phyloP scores from a whole-genome alignment of 805 yeast genomes.

The Starmerella cellae region DNA sequence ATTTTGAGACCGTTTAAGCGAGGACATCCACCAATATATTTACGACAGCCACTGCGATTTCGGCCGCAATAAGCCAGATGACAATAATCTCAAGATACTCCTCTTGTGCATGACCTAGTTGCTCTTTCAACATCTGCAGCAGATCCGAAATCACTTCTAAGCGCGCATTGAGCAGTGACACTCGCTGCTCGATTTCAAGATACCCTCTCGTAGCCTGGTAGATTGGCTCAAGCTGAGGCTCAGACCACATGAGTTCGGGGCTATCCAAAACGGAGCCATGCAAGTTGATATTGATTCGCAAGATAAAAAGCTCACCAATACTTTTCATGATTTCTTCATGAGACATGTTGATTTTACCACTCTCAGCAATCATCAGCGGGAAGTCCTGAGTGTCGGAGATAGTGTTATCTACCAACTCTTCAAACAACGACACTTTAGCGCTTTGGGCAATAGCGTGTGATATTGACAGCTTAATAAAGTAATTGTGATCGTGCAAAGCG shows the following conservation, averaged over 20 bases:
- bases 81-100: slow-evolving; percentile 87
- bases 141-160: slow-evolving; percentile 87
- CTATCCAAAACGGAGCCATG: slow-evolving; percentile 66
- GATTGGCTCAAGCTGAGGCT: slow-evolving; percentile 93
- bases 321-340: slow-evolving; percentile 93
- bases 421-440: slow-evolving; percentile 87
- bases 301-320: slow-evolving; percentile 86
- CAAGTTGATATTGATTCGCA: slow-evolving; percentile 36
- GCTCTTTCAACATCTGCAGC: slow-evolving; percentile 92
- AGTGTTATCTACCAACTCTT: slow-evolving; percentile 90
- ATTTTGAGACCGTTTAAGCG: slow-evolving; percentile 9
- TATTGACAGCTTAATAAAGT: slow-evolving; percentile 82
- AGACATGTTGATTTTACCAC: slow-evolving; percentile 90
- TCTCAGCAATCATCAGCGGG: slow-evolving; percentile 87
- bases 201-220: slow-evolving; percentile 96
- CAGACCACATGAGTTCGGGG: slow-evolving; percentile 98
- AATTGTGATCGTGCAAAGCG: slow-evolving; percentile 74
- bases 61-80: slow-evolving; percentile 79
- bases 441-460: slow-evolving; percentile 95
- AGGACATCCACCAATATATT: slow-evolving; percentile 41
- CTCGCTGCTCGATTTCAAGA: slow-evolving; percentile 88
- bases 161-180: slow-evolving; percentile 76
- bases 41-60: slow-evolving; percentile 74
- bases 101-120: slow-evolving; percentile 81
- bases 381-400: slow-evolving; percentile 95